These are phyloP conservation scores for Xylariaceae sp. DNA, from an alignment of 2,329 filamentous ascomycete species.

Conservation along the genomic window DNA sequence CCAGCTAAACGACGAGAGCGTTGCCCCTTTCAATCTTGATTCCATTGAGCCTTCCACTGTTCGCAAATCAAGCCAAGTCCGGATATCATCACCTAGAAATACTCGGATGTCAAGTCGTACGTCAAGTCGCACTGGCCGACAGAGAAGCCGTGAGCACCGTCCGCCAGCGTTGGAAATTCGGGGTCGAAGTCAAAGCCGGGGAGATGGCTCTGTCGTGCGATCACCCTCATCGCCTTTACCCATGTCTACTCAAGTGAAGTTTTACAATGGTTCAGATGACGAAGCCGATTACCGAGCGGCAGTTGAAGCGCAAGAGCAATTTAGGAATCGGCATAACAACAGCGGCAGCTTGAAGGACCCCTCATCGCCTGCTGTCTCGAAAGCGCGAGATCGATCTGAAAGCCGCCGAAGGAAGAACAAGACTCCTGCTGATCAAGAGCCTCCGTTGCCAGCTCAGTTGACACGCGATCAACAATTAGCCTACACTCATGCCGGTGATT, in stretches of 20 bases:
- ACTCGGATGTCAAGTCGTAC: conserved; percentile 50
- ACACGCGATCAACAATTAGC: conserved; percentile 25
- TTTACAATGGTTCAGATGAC: conserved; percentile 63
- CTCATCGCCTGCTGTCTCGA: conserved; percentile 38
- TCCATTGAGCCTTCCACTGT: conserved; percentile 51
- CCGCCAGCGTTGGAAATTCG: conserved; percentile 57
- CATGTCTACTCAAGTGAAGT: conserved; percentile 66
- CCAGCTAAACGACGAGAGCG: conserved; percentile 32
- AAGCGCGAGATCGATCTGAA: conserved; percentile 47
- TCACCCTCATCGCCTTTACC: conserved; percentile 85
- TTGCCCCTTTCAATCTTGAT: conserved; percentile 37
- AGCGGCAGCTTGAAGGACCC: conserved; percentile 51
- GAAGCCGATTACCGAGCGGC: conserved; percentile 65
- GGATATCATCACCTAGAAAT: conserved; percentile 38
- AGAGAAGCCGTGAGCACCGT: conserved; percentile 53
- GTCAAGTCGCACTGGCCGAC: conserved; percentile 55
- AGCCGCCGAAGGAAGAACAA: conserved; percentile 45
- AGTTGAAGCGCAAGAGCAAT: conserved; percentile 59
- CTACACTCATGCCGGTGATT: conserved; percentile 55
- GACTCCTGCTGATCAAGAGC: conserved; percentile 38
- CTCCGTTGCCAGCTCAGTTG: conserved; percentile 40
- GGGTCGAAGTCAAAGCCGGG: conserved; percentile 68
- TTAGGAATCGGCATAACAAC: conserved; percentile 60
- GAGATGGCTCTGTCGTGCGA: conserved; percentile 61
- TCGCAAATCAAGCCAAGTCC: conserved; percentile 48